These are phyloP conservation scores for Coprinopsis strossmayeri DNA, from an alignment of 768 basidiomycete species.

Conservation along the genomic window DNA sequence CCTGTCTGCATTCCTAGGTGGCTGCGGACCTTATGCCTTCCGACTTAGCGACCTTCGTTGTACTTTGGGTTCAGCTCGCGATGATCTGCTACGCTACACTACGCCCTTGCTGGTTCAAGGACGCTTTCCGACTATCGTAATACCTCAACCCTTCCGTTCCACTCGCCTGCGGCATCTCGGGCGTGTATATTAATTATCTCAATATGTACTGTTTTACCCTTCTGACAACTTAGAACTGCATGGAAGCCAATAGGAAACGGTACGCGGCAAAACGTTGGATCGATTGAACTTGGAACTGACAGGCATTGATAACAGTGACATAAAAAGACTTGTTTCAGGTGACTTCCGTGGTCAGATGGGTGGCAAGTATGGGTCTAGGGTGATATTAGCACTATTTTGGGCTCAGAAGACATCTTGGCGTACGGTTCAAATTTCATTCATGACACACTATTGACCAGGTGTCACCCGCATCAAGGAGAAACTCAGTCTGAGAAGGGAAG, in stretches of 20 bases:
- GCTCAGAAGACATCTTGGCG: background rate
- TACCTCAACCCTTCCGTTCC: slow-evolving; percentile 1
- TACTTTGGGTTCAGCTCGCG: no score
- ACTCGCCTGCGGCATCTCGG: background rate
- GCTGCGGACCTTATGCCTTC: no score
- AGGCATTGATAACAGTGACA: no score
- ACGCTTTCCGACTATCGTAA: slow-evolving; percentile 7
- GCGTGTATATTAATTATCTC: slow-evolving; percentile 10
- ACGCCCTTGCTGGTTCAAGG: background rate
- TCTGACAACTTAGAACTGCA: no score
- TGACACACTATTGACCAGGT: slow-evolving; percentile 20
- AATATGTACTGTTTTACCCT: slow-evolving; percentile 2
- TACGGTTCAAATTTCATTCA: background rate
- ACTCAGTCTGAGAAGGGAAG: slow-evolving; percentile 52
- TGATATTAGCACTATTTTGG: no score
- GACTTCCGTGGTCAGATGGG: no score
- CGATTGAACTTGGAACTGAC: no score
- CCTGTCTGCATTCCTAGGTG: slow-evolving; percentile 3
- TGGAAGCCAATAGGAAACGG: no score
- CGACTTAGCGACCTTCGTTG: no score
- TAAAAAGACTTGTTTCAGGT: no score
- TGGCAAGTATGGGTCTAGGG: no score
- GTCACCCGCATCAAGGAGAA: slow-evolving; percentile 30
- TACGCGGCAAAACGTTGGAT: no score
- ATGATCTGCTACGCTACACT: background rate